Conservation (phyloP, 768 basidiomycete genomes). For the Cystobasidium ongulense region DNA sequence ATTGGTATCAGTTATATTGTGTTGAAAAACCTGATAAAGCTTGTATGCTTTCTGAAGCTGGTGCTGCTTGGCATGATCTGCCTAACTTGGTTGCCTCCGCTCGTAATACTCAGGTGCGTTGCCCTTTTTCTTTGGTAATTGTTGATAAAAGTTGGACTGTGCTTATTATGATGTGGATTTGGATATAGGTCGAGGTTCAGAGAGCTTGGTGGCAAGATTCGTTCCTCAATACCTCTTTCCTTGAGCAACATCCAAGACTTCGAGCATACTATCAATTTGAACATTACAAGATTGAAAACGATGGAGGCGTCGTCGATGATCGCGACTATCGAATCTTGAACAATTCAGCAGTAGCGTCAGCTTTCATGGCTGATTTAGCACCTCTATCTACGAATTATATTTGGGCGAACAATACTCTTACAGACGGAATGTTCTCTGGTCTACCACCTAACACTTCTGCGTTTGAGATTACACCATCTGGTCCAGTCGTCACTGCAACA, state of each 20-base stretch:
- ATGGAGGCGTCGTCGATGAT: slow-evolving; percentile 26
- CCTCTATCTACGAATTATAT: slow-evolving; percentile 32
- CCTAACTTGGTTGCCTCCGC: slow-evolving; percentile 4
- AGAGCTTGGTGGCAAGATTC: slow-evolving; percentile 32
- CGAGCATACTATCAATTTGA: slow-evolving; percentile 13
- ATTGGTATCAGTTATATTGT: slow-evolving; percentile 39
- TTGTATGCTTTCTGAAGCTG: slow-evolving; percentile 33
- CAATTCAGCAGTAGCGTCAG: slow-evolving; percentile 34
- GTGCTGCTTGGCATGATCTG: slow-evolving; percentile 32
- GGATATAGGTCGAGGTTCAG: slow-evolving; percentile 16
- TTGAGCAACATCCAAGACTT: background rate
- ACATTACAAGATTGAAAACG: slow-evolving; percentile 25
- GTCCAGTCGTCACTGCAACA: background rate
- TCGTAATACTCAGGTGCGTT: slow-evolving; percentile 5
- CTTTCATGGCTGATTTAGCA: slow-evolving; percentile 32
- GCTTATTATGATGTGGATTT: background rate
- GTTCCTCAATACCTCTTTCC: slow-evolving; percentile 18
- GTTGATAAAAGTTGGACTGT: too few species aligned
- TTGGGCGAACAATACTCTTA: slow-evolving; percentile 35
- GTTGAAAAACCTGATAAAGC: slow-evolving; percentile 33
- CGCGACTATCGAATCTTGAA: slow-evolving; percentile 38
- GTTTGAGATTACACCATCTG: slow-evolving; percentile 10
- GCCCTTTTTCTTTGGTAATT: too few species aligned
- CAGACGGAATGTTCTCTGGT: background rate
- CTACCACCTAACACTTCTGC: slow-evolving; percentile 14